phyloP scores from a whole-genome alignment of 257 asterid genomes.

The Rehmannia glutinosa region DNA sequence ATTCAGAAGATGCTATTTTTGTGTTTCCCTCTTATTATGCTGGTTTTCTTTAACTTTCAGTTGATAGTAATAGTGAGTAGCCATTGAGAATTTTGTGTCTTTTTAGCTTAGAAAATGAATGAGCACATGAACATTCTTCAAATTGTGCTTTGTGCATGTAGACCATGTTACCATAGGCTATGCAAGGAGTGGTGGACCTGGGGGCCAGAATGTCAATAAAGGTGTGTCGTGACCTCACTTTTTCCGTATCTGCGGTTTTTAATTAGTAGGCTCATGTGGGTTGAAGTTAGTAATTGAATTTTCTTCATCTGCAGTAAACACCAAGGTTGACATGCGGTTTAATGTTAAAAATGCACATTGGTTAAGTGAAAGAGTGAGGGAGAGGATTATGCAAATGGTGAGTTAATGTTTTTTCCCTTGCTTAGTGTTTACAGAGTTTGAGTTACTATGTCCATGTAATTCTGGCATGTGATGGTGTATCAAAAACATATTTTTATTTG shows the following conservation, averaged over 20 bases:
- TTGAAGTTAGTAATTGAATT: not conserved
- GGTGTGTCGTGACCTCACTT: slow-evolving; percentile 36
- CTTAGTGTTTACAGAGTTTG: slow-evolving; percentile 6
- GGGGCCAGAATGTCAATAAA: slow-evolving; percentile 87
- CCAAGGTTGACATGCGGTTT: slow-evolving; percentile 98
- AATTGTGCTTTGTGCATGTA: slow-evolving; percentile 26
- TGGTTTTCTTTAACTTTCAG: not conserved
- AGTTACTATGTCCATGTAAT: not conserved
- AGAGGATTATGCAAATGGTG: slow-evolving; percentile 85
- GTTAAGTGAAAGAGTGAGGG: slow-evolving; percentile 77
- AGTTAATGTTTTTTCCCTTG: slow-evolving; percentile 17
- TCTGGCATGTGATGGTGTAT: not conserved
- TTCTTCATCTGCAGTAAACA: slow-evolving; percentile 48
- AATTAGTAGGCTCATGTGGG: not conserved
- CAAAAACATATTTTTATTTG: not conserved
- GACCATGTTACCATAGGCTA: slow-evolving; percentile 80
- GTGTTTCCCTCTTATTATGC: not conserved
- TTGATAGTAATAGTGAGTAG: not conserved
- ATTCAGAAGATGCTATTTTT: not conserved
- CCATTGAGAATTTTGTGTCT: not conserved
- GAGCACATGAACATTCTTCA: not conserved
- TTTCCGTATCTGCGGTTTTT: not conserved
- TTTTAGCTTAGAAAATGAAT: not conserved
- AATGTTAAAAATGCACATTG: slow-evolving; percentile 73
- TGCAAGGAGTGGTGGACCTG: slow-evolving; percentile 93